These are phyloP conservation scores for Phytophthora hibernalis DNA, from an alignment of 352 stramenopile species.

Conservation along the genomic window DNA sequence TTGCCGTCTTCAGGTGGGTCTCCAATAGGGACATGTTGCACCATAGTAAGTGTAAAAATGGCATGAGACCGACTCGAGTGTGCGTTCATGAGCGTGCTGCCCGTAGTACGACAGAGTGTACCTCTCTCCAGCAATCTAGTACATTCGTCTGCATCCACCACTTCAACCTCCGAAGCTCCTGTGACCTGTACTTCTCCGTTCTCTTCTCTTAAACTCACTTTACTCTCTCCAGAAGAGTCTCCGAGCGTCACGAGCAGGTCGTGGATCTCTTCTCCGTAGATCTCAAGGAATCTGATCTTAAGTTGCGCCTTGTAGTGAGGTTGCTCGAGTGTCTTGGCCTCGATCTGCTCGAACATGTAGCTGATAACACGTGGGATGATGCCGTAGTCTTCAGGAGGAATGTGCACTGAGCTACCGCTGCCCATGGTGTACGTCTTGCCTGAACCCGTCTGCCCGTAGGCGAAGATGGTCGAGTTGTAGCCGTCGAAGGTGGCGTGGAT, in stretches of 20 bases:
- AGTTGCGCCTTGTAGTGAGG: slow-evolving; percentile 71
- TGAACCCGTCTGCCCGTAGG: slow-evolving; percentile 88
- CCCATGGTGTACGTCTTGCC: slow-evolving; percentile 93
- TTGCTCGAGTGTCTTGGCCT: slow-evolving; percentile 61
- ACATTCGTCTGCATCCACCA: slow-evolving; percentile 77
- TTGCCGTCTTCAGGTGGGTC: slow-evolving; percentile 45
- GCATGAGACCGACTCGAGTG: slow-evolving; percentile 92
- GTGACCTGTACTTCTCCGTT: slow-evolving; percentile 83
- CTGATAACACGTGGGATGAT: slow-evolving; percentile 89
- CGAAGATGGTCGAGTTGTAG: slow-evolving; percentile 92
- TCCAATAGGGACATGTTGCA: slow-evolving; percentile 77
- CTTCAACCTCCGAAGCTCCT: slow-evolving; percentile 79
- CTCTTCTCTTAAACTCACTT: slow-evolving; percentile 89
- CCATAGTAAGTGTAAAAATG: slow-evolving; percentile 91
- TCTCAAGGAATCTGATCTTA: slow-evolving; percentile 91
- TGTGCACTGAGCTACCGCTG: slow-evolving; percentile 83
- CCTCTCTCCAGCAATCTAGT: slow-evolving; percentile 85
- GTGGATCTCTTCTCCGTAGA: slow-evolving; percentile 92
- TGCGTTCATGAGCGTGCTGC: slow-evolving; percentile 93
- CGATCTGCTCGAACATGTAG: slow-evolving; percentile 87
- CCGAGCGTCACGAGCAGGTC: slow-evolving; percentile 88
- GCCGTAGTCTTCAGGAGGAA: slow-evolving; percentile 81
- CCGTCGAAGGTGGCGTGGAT: slow-evolving; percentile 86
- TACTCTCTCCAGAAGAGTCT: slow-evolving; percentile 62
- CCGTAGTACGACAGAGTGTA: slow-evolving; percentile 83